Conservation (phyloP, 2,329 filamentous ascomycete species). For the Cytospora piceicola region DNA sequence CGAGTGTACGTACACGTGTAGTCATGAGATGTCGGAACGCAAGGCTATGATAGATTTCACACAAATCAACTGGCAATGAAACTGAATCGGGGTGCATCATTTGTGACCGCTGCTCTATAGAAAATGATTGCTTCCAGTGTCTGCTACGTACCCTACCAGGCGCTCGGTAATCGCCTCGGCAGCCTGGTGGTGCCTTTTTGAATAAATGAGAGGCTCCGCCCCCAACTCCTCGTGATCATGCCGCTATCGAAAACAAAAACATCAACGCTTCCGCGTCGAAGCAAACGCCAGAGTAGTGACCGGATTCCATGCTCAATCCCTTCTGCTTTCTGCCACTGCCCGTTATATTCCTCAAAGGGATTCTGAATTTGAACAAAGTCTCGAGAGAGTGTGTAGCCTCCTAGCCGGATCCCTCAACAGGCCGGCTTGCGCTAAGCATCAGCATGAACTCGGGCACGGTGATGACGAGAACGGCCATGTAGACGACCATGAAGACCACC, state of each 20-base stretch:
- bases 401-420: constrained; percentile 16
- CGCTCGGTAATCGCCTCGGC: background rate
- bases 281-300: constrained; percentile 6
- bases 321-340: background rate
- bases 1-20: constrained; percentile 26
- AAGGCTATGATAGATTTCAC: constrained; percentile 26
- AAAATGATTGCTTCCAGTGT: background rate
- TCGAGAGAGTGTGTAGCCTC: background rate
- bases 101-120: background rate
- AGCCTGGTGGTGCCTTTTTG: background rate
- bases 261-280: background rate
- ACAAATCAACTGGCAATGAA: background rate
- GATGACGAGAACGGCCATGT: constrained; percentile 52
- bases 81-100: background rate
- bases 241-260: constrained; percentile 10
- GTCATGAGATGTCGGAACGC: constrained; percentile 20
- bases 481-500: constrained; percentile 54
- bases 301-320: background rate
- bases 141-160: background rate
- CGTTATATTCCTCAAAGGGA: background rate
- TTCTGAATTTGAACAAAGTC: background rate
- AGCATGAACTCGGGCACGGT: constrained; percentile 57
- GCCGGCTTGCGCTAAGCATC: constrained; percentile 41
- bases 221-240: constrained; percentile 4
- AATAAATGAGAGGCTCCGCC: constrained; percentile 3